Evolutionary conservation across 108 stramenopile genomes (phyloP).

Genomic region (Fragilariopsis cylindrus): DNA sequence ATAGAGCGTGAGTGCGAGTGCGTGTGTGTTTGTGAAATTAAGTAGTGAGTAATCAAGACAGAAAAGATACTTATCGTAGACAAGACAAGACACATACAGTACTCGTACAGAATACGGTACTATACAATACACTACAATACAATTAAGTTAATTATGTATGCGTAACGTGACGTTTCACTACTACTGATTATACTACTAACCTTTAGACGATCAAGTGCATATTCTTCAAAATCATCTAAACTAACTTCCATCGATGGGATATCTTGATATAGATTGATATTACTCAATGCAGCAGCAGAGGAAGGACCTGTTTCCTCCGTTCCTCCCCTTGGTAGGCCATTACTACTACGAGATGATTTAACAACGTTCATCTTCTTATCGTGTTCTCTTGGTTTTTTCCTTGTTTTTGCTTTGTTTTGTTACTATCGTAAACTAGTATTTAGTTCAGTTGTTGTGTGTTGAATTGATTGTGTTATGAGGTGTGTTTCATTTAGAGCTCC

Average conservation of each 20-base stretch:
- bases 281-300: background rate
- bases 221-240: slow-evolving; percentile 87
- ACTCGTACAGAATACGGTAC: background rate
- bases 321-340: slow-evolving; percentile 1
- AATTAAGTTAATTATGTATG: too few relatives aligned
- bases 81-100: background rate
- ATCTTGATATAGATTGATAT: slow-evolving; percentile 49
- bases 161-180: too few relatives aligned
- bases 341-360: slow-evolving; percentile 15
- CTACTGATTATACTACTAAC: background rate
- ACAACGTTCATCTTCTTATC: slow-evolving; percentile 25
- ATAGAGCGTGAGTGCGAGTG: too few relatives aligned
- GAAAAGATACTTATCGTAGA: background rate
- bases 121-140: background rate
- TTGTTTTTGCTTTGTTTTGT: background rate
- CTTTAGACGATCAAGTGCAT: slow-evolving; percentile 84
- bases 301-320: background rate
- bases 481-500: background rate
- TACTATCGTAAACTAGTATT: background rate
- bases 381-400: background rate
- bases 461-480: too few relatives aligned
- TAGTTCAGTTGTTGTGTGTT: background rate
- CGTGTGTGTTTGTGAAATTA: too few relatives aligned
- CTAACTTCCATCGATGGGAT: slow-evolving; percentile 65
- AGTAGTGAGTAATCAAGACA: too few relatives aligned